These are phyloP conservation scores for Sporopachydermia lactativora DNA, from an alignment of 805 yeast genomes.

Conservation along the genomic window DNA sequence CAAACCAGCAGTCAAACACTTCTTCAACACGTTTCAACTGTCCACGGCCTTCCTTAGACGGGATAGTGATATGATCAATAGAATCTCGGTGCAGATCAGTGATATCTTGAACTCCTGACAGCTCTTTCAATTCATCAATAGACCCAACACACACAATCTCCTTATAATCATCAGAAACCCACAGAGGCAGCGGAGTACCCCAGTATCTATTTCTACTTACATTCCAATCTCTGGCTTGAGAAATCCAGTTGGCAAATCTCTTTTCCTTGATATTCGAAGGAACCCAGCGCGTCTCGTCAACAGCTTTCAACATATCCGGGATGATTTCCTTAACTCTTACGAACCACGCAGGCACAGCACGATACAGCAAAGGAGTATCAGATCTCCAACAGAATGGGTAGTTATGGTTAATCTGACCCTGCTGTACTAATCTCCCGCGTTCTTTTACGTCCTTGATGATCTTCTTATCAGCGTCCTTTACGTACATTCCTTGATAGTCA, in stretches of 20 bases:
- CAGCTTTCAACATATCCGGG: slow-evolving; percentile 80
- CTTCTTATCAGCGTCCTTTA: slow-evolving; percentile 88
- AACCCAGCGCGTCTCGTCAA: slow-evolving; percentile 87
- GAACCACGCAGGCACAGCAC: slow-evolving; percentile 98
- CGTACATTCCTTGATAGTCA: slow-evolving; percentile 71
- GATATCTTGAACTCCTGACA: slow-evolving; percentile 70
- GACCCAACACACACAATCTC: slow-evolving; percentile 93
- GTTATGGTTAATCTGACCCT: slow-evolving; percentile 82
- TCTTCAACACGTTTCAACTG: slow-evolving; percentile 82
- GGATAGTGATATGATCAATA: slow-evolving; percentile 86
- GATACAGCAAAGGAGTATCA: slow-evolving; percentile 90
- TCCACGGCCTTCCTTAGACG: slow-evolving; percentile 84
- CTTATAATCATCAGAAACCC: slow-evolving; percentile 90
- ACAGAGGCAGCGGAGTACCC: slow-evolving; percentile 98
- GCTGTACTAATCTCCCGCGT: slow-evolving; percentile 57
- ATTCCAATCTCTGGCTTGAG: slow-evolving; percentile 99
- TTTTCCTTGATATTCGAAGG: slow-evolving; percentile 84
- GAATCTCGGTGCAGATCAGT: slow-evolving; percentile 89
- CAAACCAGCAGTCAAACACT: slow-evolving; percentile 99
- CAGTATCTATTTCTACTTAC: slow-evolving; percentile 96
- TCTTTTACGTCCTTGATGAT: slow-evolving; percentile 78
- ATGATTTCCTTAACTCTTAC: slow-evolving; percentile 78
- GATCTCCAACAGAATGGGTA: slow-evolving; percentile 99
- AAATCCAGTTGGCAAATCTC: slow-evolving; percentile 95
- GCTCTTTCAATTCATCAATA: slow-evolving; percentile 67